These are phyloP conservation scores for Podila epigama DNA, from an alignment of 192 early-diverging fungal species.

Conservation along the genomic window DNA sequence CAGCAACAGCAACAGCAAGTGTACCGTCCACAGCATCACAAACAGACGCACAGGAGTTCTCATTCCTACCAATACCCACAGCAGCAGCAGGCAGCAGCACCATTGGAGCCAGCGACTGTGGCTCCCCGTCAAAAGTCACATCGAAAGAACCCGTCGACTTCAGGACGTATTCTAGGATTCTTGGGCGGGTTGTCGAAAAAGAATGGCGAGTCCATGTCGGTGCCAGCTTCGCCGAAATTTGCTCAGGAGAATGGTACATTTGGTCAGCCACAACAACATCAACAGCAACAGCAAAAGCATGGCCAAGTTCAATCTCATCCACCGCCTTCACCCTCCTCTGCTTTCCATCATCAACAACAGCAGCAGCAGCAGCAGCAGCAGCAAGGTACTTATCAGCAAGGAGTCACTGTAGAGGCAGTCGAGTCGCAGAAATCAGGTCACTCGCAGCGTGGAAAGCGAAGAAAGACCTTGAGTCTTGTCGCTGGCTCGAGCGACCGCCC, in stretches of 20 bases:
- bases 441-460: slow-evolving; percentile 32
- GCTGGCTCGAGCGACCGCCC: slow-evolving; percentile 22
- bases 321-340: slow-evolving; percentile 5
- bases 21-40: not conserved
- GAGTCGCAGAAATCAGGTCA: slow-evolving; percentile 26
- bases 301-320: not conserved
- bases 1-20: not conserved
- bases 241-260: not conserved
- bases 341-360: not conserved
- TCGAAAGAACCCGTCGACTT: slow-evolving; percentile 26
- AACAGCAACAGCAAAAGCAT: not conserved
- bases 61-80: not conserved
- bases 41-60: not conserved
- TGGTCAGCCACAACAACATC: slow-evolving; percentile 1
- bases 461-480: slow-evolving; percentile 39
- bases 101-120: not conserved
- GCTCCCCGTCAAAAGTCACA: slow-evolving; percentile 17
- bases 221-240: not conserved
- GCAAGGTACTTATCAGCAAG: not conserved
- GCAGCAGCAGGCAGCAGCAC: not conserved
- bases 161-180: slow-evolving; percentile 36
- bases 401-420: not conserved
- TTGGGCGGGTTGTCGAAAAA: slow-evolving; percentile 40
- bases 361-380: slow-evolving; percentile 10
- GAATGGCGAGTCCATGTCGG: slow-evolving; percentile 14